Evolutionary conservation across 2,329 filamentous ascomycete genomes (phyloP), one percentile per base, ranked within the genome.

Genomic region (Curvularia lunata): DNA sequence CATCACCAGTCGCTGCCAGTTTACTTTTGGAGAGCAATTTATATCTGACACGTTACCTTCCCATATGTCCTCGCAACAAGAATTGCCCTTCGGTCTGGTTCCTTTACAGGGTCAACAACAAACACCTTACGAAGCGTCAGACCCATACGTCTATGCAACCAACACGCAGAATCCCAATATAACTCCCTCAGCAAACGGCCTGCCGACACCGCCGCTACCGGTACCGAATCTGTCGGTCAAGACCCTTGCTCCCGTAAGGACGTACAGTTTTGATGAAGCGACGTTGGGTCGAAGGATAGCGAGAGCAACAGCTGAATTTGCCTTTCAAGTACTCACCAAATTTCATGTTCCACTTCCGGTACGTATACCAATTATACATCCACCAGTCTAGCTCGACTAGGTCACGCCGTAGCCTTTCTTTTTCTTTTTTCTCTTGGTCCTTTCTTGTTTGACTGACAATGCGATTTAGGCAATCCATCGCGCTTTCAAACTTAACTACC

Each of bases 201-300:
- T 70, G 13, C 51, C 64, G 54, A 61, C 64, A 64, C 52, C 72
- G 72, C 63, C 64, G 23, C 52, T 67, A 12, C 40, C 37, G 9
- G 0, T 52, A 5, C 34, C 57, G 12, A 64, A 50, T 13, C 41
- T 65, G 2, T 79, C 77, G 38, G 70, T 72, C 6, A 71, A 68
- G 51, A 62, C 58, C 2, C 52, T 70, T 5, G 47, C 48, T 28
- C 58, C 78, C 1, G 83, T 85, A 0, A 78, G 73, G 21, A 86
- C 86, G 0, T 88, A 88, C 70, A 82, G 86, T 9, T 83, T 84
- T 55, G 81, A 85, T 25, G 90, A 93, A 72, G 78, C 81, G 1
- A 87, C 84, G 1, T 93, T 96, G 65, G 86, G 87, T 10, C 85
- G 90, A 7, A 84, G 89, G 4, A 79, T 96, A 4, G 89, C 91